A percentile compares a stretch with the other conserved stretches of the same genome.
Conservation (phyloP, 1,284 basidiomycete species). For the Ustilago crameri region DNA sequence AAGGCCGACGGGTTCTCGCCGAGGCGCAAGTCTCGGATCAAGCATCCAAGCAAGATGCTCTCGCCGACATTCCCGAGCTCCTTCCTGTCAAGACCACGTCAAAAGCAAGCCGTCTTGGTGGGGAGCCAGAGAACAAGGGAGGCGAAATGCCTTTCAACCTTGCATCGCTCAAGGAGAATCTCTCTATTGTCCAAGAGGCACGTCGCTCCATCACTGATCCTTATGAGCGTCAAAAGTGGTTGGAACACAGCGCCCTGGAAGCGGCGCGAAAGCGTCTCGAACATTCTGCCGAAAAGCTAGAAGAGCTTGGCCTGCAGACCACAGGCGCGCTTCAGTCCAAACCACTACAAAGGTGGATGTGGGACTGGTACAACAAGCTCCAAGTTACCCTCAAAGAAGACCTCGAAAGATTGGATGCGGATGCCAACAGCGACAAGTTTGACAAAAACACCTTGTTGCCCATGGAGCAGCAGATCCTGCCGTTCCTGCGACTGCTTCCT, state of each 20-base stretch:
- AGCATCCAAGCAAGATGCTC: slow-evolving; percentile 9
- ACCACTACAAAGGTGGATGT: slow-evolving; percentile 66
- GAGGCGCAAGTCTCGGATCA: slow-evolving; percentile 18
- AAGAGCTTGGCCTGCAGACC: slow-evolving; percentile 55
- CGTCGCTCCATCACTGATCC: slow-evolving; percentile 51
- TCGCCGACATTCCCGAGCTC: slow-evolving; percentile 45
- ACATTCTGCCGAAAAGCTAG: slow-evolving; percentile 54
- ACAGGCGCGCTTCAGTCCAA: slow-evolving; percentile 53
- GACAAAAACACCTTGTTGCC: slow-evolving; percentile 17
- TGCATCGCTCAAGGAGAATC: slow-evolving; percentile 56
- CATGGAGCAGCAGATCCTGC: slow-evolving; percentile 63
- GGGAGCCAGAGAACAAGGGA: slow-evolving; percentile 26
- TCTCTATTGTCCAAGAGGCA: slow-evolving; percentile 59
- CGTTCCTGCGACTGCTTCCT: slow-evolving; percentile 81
- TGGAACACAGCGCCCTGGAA: slow-evolving; percentile 64
- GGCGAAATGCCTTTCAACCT: slow-evolving; percentile 62
- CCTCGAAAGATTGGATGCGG: slow-evolving; percentile 35
- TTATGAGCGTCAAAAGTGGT: slow-evolving; percentile 66
- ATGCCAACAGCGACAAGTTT: slow-evolving; percentile 2
- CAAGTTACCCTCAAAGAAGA: slow-evolving; percentile 48
- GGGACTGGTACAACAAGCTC: slow-evolving; percentile 65
- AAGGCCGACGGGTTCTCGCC: slow-evolving; percentile 36
- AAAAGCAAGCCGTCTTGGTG: slow-evolving; percentile 32
- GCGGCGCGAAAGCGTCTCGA: slow-evolving; percentile 62
- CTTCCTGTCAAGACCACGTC: slow-evolving; percentile 51